phyloP scores from a whole-genome alignment of 2,329 filamentous ascomycete species.

The Cercospora nicotianae region DNA sequence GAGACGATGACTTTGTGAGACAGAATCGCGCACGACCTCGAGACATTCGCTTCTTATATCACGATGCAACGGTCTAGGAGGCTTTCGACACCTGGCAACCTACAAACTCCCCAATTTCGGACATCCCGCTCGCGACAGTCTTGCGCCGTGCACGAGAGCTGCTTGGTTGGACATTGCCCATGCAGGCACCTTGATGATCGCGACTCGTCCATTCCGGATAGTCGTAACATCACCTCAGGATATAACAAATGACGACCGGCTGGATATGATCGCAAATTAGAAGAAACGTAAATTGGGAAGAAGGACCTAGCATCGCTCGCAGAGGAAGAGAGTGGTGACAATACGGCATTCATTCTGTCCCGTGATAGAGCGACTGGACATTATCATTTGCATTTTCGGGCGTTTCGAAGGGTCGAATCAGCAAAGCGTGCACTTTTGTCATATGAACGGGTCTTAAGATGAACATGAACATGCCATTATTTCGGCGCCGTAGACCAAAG shows the following conservation, averaged over 20 bases:
- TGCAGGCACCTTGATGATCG: background rate
- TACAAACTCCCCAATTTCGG: background rate
- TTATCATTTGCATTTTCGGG: background rate
- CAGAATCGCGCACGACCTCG: constrained; percentile 75
- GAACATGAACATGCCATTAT: background rate
- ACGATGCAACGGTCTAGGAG: constrained; percentile 66
- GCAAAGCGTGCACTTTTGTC: background rate
- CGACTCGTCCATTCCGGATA: background rate
- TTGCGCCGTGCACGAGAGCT: background rate
- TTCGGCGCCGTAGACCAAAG: constrained; percentile 8
- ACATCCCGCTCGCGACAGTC: background rate
- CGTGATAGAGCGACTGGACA: background rate
- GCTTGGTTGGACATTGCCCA: background rate
- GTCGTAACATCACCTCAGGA: background rate
- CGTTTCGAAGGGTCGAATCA: background rate
- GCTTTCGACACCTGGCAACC: background rate
- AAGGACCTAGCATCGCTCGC: background rate
- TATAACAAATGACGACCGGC: background rate
- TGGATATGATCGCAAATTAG: background rate
- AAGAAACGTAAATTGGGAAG: background rate
- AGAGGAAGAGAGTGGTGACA: background rate
- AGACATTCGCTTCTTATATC: constrained; percentile 92
- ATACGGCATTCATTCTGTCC: background rate
- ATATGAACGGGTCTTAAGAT: background rate
- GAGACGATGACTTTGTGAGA: constrained; percentile 84